phyloP scores from a whole-genome alignment of 257 asterid species.

The Solanum piurae region DNA sequence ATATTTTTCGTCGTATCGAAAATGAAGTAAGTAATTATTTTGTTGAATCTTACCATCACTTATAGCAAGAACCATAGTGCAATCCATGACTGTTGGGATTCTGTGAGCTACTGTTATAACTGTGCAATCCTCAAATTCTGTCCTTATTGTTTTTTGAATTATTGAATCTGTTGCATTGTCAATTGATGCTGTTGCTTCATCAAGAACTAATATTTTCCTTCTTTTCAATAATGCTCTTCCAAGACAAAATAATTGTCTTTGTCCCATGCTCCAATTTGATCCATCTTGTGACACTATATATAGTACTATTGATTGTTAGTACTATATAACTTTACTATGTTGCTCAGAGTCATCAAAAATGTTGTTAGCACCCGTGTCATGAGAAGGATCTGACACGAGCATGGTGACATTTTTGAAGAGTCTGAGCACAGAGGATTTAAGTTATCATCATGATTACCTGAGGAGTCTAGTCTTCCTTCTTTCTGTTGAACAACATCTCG shows the following conservation, averaged over 20 bases:
- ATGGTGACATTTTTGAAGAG: not conserved
- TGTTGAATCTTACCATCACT: conserved; percentile 20
- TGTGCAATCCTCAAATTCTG: conserved; percentile 21
- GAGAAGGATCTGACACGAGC: not conserved
- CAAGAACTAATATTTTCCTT: conserved; percentile 24
- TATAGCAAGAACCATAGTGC: conserved; percentile 24
- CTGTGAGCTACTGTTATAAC: conserved; percentile 32
- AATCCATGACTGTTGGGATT: conserved; percentile 31
- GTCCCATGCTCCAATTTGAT: conserved; percentile 39
- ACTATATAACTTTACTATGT: not conserved
- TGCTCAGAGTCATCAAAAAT: not conserved
- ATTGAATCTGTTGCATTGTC: conserved; percentile 24
- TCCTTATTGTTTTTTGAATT: conserved; percentile 14
- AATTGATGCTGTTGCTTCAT: conserved; percentile 37
- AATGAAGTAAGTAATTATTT: not conserved
- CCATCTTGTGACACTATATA: conserved; percentile 20
- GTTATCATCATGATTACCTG: conserved; percentile 3
- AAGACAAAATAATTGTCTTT: conserved; percentile 23
- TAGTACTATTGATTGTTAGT: not conserved
- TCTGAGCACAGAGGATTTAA: not conserved
- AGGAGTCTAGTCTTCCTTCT: conserved; percentile 15
- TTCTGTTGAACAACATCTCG: conserved; percentile 17
- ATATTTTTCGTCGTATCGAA: not conserved
- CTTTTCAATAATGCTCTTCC: conserved; percentile 23
- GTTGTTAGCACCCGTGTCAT: not conserved